These are phyloP conservation scores for Olyra latifolia DNA, from an alignment of 176 grass and related monocot species.

Conservation along the genomic window DNA sequence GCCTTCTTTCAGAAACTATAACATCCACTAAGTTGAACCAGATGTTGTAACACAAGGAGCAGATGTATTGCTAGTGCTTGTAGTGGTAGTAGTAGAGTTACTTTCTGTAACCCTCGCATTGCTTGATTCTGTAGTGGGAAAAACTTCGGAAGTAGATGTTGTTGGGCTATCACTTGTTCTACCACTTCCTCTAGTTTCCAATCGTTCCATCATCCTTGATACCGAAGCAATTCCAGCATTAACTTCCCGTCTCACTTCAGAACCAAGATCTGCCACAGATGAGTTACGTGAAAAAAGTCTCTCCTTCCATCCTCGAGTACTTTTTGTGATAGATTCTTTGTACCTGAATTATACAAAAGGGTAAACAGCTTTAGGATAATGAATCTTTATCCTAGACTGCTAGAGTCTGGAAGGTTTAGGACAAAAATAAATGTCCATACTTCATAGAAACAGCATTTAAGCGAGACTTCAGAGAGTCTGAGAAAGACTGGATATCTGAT, in stretches of 20 bases:
- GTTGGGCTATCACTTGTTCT: slow-evolving; percentile 36
- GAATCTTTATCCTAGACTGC: not conserved
- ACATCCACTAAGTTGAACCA: slow-evolving; percentile 41
- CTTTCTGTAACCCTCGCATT: slow-evolving; percentile 34
- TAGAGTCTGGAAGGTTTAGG: not conserved
- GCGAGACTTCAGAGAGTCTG: slow-evolving; percentile 84
- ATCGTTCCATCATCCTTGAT: slow-evolving; percentile 89
- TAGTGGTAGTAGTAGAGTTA: slow-evolving; percentile 32
- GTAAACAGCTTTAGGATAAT: slow-evolving; percentile 11
- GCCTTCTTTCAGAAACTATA: slow-evolving; percentile 38
- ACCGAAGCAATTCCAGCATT: slow-evolving; percentile 88
- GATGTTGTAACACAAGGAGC: slow-evolving; percentile 48
- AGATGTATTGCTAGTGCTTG: slow-evolving; percentile 33
- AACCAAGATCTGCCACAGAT: slow-evolving; percentile 82
- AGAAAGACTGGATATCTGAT: slow-evolving; percentile 78
- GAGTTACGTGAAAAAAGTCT: slow-evolving; percentile 72
- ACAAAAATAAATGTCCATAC: slow-evolving; percentile 43
- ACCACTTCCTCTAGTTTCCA: slow-evolving; percentile 74
- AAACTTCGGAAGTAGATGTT: slow-evolving; percentile 47
- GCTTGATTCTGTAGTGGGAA: slow-evolving; percentile 18
- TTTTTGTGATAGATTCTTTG: slow-evolving; percentile 97
- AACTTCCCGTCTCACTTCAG: slow-evolving; percentile 92
- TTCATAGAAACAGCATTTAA: slow-evolving; percentile 84
- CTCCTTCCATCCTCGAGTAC: slow-evolving; percentile 91
- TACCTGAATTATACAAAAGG: slow-evolving; percentile 55